Conservation (phyloP, 2,329 filamentous ascomycete genomes). For the Amauroascus verrucosus region DNA sequence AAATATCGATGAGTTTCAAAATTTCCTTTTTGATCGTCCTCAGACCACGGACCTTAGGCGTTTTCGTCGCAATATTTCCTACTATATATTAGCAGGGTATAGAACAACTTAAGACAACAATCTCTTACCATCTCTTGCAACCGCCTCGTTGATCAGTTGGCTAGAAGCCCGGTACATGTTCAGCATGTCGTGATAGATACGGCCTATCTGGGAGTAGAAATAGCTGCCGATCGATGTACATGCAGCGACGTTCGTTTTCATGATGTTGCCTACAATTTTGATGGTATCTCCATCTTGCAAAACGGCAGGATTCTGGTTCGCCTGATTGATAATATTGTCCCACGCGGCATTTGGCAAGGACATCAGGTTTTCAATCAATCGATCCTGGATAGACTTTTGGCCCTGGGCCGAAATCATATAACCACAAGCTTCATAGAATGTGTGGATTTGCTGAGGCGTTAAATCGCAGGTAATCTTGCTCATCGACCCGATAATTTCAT, state of each 20-base stretch:
- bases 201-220: conserved; percentile 95
- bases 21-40: conserved; percentile 99
- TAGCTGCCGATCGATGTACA: conserved; percentile 94
- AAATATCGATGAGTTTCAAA: conserved; percentile 93
- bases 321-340: conserved; percentile 86
- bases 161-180: conserved; percentile 99
- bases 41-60: conserved; percentile 87
- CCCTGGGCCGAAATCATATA: conserved; percentile 99
- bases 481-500: conserved; percentile 94
- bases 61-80: conserved; percentile 92
- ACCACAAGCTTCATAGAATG: conserved; percentile 96
- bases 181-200: conserved; percentile 96
- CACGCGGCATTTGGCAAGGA: conserved; percentile 84
- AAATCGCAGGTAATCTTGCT: conserved; percentile 92
- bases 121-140: conserved; percentile 62
- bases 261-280: conserved; percentile 98
- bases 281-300: conserved; percentile 90
- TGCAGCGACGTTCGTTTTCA: conserved; percentile 99
- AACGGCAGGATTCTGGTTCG: conserved; percentile 72
- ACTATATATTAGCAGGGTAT: conserved; percentile 16
- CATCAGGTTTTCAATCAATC: conserved; percentile 87
- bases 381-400: conserved; percentile 86
- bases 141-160: conserved; percentile 85
- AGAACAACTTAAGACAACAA: background rate
- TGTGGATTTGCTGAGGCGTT: conserved; percentile 93